Conservation (phyloP, 441 rosid genomes). For the Hypseocharis bilobata region DNA sequence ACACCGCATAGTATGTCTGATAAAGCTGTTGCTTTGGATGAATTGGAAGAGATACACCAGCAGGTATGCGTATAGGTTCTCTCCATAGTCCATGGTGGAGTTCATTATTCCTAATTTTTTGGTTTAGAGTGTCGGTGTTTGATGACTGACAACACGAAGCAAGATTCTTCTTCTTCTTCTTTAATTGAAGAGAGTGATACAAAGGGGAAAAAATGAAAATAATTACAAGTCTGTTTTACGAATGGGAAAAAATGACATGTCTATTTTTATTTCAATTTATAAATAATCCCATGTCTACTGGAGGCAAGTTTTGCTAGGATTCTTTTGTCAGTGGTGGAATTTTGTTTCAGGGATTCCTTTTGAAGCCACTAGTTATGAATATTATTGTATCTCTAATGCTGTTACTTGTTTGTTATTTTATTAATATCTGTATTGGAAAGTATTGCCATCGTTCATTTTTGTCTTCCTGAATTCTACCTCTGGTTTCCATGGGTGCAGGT, state of each 20-base stretch:
- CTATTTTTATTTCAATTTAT: neutral
- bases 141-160: neutral
- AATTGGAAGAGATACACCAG: slow-evolving; percentile 77
- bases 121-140: neutral
- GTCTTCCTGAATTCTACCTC: neutral
- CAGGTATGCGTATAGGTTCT: slow-evolving; percentile 45
- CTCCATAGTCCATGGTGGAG: neutral
- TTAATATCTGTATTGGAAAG: neutral
- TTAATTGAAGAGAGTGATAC: neutral
- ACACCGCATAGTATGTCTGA: slow-evolving; percentile 71
- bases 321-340: neutral
- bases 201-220: too few relatives aligned
- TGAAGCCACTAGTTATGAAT: neutral
- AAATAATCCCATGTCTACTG: neutral
- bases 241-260: too few relatives aligned
- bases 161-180: neutral
- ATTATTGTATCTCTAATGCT: slow-evolving; percentile 5
- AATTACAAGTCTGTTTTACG: too few relatives aligned
- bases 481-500: slow-evolving; percentile 42
- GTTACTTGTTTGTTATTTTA: neutral
- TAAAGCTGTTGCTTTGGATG: slow-evolving; percentile 74
- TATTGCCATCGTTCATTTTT: neutral
- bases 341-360: neutral
- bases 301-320: neutral
- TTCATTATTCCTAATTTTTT: neutral